phyloP scores from a whole-genome alignment of 2,329 filamentous ascomycete species.

The Nothomitra cinnamomea region DNA sequence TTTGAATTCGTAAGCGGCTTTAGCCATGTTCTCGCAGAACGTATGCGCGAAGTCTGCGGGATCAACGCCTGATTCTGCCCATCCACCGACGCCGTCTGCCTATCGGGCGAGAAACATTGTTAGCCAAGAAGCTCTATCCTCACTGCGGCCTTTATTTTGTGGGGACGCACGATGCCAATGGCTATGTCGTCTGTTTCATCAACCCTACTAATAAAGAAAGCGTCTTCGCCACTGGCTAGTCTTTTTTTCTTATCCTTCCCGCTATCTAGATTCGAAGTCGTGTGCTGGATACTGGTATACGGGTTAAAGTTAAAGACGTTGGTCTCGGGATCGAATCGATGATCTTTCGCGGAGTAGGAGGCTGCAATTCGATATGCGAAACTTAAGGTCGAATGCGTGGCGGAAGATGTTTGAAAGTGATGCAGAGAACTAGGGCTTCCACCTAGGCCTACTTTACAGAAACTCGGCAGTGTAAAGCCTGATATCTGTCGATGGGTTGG shows the following conservation, averaged over 20 bases:
- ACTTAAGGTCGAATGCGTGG: neutral
- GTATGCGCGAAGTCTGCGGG: constrained; percentile 91
- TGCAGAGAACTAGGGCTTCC: neutral
- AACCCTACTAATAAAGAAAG: constrained; percentile 81
- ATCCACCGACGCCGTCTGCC: constrained; percentile 89
- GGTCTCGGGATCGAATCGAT: constrained; percentile 9
- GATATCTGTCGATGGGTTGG: neutral
- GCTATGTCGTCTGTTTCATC: constrained; percentile 56
- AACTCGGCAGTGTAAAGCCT: neutral
- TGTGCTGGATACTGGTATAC: constrained; percentile 39
- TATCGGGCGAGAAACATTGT: neutral
- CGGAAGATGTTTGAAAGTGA: neutral
- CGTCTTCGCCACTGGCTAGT: constrained; percentile 78
- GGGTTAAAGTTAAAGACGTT: constrained; percentile 15
- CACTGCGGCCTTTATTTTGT: neutral
- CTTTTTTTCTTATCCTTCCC: constrained; percentile 21
- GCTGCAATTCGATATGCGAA: constrained; percentile 23
- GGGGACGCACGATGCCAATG: constrained; percentile 47
- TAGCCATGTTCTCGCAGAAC: constrained; percentile 84
- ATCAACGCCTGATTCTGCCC: constrained; percentile 83
- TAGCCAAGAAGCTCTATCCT: neutral
- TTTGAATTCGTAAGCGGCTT: constrained; percentile 45
- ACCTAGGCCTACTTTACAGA: no score
- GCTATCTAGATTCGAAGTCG: constrained; percentile 21
- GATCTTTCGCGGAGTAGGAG: constrained; percentile 19